Evolutionary conservation across 257 asterid genomes (phyloP).

Genomic region (Ajuga chamaepitys): DNA sequence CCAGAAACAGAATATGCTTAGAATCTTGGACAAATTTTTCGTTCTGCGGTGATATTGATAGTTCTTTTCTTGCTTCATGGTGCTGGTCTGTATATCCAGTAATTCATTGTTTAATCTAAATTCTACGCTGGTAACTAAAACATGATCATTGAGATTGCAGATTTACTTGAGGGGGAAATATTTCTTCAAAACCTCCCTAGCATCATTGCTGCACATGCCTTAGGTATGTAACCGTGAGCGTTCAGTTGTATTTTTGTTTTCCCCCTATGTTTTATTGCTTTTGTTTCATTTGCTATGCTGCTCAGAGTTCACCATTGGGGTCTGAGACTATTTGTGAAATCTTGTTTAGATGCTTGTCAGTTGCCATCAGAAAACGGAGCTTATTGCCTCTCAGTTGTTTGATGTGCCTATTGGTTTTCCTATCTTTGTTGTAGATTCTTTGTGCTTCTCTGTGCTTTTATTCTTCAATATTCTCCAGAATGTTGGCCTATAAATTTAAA

Average conservation of each 20-base stretch:
- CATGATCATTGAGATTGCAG: slow-evolving; percentile 38
- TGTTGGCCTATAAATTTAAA: too few species aligned
- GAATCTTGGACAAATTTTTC: too few species aligned
- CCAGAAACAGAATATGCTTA: too few species aligned
- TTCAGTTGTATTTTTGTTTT: neutral
- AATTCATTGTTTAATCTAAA: neutral
- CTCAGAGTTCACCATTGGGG: neutral
- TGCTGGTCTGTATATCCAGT: neutral
- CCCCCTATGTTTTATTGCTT: neutral
- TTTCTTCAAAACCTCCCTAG: slow-evolving; percentile 98
- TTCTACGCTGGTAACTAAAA: neutral
- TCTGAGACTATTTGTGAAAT: neutral
- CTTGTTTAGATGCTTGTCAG: neutral
- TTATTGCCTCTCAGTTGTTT: too few species aligned
- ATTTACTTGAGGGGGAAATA: slow-evolving; percentile 90
- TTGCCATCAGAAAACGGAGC: neutral
- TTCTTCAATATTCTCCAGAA: too few species aligned
- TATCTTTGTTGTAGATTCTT: too few species aligned
- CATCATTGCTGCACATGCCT: slow-evolving; percentile 80
- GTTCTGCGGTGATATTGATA: neutral
- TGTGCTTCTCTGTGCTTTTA: too few species aligned
- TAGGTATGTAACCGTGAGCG: slow-evolving; percentile 48
- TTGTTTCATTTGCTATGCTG: neutral
- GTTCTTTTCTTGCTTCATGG: neutral
- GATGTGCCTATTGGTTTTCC: too few species aligned